A percentile compares a stretch with the other conserved stretches of the same genome.
Evolutionary conservation across 2,329 filamentous ascomycete species (phyloP).

Genomic region (Cladosporium colombiae): DNA sequence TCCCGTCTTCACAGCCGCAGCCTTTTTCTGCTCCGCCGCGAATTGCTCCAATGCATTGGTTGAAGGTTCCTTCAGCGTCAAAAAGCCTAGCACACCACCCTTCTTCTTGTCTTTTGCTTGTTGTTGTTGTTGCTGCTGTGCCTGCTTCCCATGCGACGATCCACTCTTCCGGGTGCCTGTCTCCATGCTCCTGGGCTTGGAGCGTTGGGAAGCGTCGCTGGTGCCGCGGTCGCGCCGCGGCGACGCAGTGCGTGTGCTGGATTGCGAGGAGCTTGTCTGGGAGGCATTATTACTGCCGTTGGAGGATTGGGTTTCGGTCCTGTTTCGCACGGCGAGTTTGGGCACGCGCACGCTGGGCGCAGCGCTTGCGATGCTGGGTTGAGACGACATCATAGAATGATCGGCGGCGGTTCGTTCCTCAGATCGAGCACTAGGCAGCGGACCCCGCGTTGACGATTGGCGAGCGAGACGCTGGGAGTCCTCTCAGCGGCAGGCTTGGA

Average conservation of each 20-base stretch:
- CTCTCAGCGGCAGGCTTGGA: neutral
- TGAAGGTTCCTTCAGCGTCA: slow-evolving; percentile 53
- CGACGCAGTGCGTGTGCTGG: neutral
- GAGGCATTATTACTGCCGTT: slow-evolving; percentile 10
- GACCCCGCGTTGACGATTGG: slow-evolving; percentile 18
- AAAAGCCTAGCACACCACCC: slow-evolving; percentile 46
- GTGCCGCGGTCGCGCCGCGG: slow-evolving; percentile 9
- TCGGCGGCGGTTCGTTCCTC: slow-evolving; percentile 17
- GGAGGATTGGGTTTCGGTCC: neutral
- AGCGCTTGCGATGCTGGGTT: slow-evolving; percentile 19
- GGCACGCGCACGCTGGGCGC: slow-evolving; percentile 26
- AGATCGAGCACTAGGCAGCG: slow-evolving; percentile 6
- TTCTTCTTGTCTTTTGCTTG: slow-evolving; percentile 35
- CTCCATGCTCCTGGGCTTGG: slow-evolving; percentile 15
- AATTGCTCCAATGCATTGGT: slow-evolving; percentile 49
- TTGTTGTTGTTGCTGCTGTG: slow-evolving; percentile 18
- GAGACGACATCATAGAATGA: slow-evolving; percentile 16
- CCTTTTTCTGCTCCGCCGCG: slow-evolving; percentile 45
- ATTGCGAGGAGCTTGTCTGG: slow-evolving; percentile 8
- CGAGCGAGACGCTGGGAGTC: slow-evolving; percentile 14
- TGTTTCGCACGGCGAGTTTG: slow-evolving; percentile 30
- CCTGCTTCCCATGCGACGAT: slow-evolving; percentile 5
- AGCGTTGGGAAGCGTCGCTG: slow-evolving; percentile 10
- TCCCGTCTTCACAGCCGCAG: slow-evolving; percentile 24
- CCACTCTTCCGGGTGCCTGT: neutral